Evolutionary conservation across 2,329 filamentous ascomycete species (phyloP), one percentile per base, ranked within the genome.

Genomic region (Ophiostoma angusticollis): DNA sequence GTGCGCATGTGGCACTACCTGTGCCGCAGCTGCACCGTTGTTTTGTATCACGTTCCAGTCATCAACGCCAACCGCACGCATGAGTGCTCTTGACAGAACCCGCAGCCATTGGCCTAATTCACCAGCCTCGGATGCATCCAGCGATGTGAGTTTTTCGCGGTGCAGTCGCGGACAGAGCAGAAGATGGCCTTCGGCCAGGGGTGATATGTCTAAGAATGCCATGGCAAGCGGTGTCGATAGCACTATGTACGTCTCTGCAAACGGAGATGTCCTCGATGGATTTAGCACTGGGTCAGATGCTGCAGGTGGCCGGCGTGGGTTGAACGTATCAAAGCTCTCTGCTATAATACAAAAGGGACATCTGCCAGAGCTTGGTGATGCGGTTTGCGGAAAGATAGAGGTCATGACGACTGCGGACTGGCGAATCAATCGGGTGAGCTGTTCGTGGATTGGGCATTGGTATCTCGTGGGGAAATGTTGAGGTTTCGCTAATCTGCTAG

Each of bases 21-120:
- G 89, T 2, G 86, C 86, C 2, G 89, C 89, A 23, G 85, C 75
- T 4, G 78, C 78, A 13, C 89, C 85, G 51, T 95, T 96, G 57
- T 96, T 96, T 64, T 96, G 89, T 40, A 96, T 84, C 22, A 96
- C 77, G 58, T 98, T 98, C 81, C 89, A 96, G 61, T 95, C 87
- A 36, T 67, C 68, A 2, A 84, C 73, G 9, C 78, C 80, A 3
- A 79, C 83, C 1, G 77, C 74, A 37, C 66, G 67, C 23, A 76
- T 70, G 27, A 94, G 67, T 0, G 83, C 82, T 16, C 73, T 65
- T 14, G 81, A 83, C 3, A 95, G 63, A 4, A 89, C 58, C 24
- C 84, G 77, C 21, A 93, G 70, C 64, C 68, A 73, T 44, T 58
- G 56, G 51, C 83, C 76, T 40, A 93, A 68, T 51, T 80, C 78